phyloP scores from a whole-genome alignment of 2,329 filamentous ascomycete genomes.

The Nemania sp. region DNA sequence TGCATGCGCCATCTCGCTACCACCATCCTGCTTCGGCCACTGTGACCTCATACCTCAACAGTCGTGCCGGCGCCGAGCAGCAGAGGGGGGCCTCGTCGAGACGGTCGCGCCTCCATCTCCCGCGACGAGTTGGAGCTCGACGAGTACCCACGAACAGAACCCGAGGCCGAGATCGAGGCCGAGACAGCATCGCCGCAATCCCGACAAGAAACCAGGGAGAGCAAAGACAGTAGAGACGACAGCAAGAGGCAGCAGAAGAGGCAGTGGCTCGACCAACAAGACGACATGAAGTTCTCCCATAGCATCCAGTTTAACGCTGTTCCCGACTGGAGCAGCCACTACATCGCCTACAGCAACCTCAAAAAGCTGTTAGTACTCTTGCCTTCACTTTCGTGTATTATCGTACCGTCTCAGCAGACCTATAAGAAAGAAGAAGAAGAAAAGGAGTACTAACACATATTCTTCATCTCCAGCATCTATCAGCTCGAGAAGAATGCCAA shows the following conservation, averaged over 20 bases:
- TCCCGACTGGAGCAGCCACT: slow-evolving; percentile 98
- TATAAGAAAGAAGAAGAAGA: no score
- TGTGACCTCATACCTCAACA: slow-evolving; percentile 34
- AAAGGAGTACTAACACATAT: no score
- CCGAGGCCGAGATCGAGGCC: no score
- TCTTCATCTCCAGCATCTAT: slow-evolving; percentile 71
- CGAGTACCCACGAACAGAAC: slow-evolving; percentile 38
- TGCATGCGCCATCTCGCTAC: not conserved
- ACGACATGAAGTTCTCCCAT: slow-evolving; percentile 99
- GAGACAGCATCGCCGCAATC: no score
- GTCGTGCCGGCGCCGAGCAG: slow-evolving; percentile 28
- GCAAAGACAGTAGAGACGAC: slow-evolving; percentile 39
- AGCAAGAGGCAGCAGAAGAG: slow-evolving; percentile 65
- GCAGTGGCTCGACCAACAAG: slow-evolving; percentile 69
- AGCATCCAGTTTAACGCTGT: slow-evolving; percentile 99
- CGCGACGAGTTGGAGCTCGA: slow-evolving; percentile 39
- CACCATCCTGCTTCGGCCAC: slow-evolving; percentile 35
- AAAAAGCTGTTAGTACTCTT: slow-evolving; percentile 88
- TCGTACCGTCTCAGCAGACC: not conserved
- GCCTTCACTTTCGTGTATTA: not conserved
- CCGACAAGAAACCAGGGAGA: slow-evolving; percentile 37
- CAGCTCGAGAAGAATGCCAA: slow-evolving; percentile 85
- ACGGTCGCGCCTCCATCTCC: not conserved
- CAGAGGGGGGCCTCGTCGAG: slow-evolving; percentile 36
- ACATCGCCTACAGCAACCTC: slow-evolving; percentile 97